Evolutionary conservation across 1,139 yeast species (phyloP), one percentile per base, ranked within the genome.

Genomic region (Groenewaldozyma sp.): DNA sequence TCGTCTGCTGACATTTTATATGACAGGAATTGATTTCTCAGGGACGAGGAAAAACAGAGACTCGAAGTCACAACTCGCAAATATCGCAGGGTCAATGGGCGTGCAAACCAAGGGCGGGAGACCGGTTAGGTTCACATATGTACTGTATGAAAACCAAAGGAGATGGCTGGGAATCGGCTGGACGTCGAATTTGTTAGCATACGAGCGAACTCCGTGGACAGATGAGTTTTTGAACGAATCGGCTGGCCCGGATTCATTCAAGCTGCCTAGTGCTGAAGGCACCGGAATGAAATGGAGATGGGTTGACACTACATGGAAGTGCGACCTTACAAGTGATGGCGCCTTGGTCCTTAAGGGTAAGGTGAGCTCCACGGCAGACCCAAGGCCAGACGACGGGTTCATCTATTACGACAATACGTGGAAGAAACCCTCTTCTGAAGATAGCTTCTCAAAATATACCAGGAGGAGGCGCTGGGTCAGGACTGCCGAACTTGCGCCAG

Each of bases 111-210:
- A 64, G 47, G 71, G 70, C 24, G 49, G 44, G 3, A 76, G 76
- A 47, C 84, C 94, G 3, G 88, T 83, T 20, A 67, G 88, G 45
- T 91, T 88, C 59, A 86, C 96, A 4, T 91, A 84, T 59, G 95
- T 86, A 2, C 70, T 91, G n/a, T 87, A 79, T 61, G 98, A 91
- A 60, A 91, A 91, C 59, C 98, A 91, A 63, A 76, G 98, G 55
- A 78, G 94, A 53, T 91, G 98, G 98, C 69, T 91, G 35, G 98
- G 97, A 9, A 84, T 91, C 53, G 98, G 98, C 10, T 91, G 98
- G 98, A 88, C 98, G 0, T 70, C 93, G 6, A 87, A 87, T 55
- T 69, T 91, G 56, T 68, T 91, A 46, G 81, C 94, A 27, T 91
- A 91, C 58, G 98, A 91, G 60, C 73, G 98, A 55, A 78, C 95